Conservation (phyloP, 164 flowering plant genomes). For the Nymphaea thermarum region DNA sequence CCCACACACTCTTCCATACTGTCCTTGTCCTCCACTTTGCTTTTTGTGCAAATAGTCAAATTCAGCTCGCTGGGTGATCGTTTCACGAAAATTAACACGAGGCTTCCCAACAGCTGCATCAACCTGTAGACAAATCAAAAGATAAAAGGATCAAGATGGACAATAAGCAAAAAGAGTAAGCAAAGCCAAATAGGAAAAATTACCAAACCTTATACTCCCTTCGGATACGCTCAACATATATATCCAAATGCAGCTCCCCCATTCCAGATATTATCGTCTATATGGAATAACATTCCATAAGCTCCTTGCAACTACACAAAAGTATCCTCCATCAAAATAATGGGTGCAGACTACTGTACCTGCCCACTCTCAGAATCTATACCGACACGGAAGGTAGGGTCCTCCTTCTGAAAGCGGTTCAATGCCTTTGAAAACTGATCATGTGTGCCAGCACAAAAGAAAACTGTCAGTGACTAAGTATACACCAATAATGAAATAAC, state of each 20-base stretch:
- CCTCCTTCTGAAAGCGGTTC: slow-evolving; percentile 97
- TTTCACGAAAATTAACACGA: slow-evolving; percentile 96
- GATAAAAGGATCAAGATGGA: neutral
- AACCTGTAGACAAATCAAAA: slow-evolving; percentile 35
- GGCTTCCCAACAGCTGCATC: slow-evolving; percentile 98
- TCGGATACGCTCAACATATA: slow-evolving; percentile 93
- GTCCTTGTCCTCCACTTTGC: slow-evolving; percentile 98
- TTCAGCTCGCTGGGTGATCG: slow-evolving; percentile 88
- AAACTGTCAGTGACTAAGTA: neutral
- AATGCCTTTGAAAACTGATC: slow-evolving; percentile 93
- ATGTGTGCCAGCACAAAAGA: neutral
- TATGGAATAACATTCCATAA: neutral
- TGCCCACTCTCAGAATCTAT: slow-evolving; percentile 97
- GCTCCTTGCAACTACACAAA: neutral
- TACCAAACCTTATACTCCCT: slow-evolving; percentile 84
- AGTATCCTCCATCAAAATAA: neutral
- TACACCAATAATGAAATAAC: neutral
- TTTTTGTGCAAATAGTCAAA: slow-evolving; percentile 98
- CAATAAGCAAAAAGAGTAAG: neutral
- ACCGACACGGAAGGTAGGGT: slow-evolving; percentile 99
- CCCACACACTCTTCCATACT: slow-evolving; percentile 96
- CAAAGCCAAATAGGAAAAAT: neutral
- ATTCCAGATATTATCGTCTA: slow-evolving; percentile 99
- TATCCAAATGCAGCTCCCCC: slow-evolving; percentile 98
- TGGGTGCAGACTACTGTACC: slow-evolving; percentile 23